A percentile compares a stretch with the other conserved stretches of the same genome.
phyloP scores from a whole-genome alignment of 768 basidiomycete genomes.

The Pisolithus sp. region DNA sequence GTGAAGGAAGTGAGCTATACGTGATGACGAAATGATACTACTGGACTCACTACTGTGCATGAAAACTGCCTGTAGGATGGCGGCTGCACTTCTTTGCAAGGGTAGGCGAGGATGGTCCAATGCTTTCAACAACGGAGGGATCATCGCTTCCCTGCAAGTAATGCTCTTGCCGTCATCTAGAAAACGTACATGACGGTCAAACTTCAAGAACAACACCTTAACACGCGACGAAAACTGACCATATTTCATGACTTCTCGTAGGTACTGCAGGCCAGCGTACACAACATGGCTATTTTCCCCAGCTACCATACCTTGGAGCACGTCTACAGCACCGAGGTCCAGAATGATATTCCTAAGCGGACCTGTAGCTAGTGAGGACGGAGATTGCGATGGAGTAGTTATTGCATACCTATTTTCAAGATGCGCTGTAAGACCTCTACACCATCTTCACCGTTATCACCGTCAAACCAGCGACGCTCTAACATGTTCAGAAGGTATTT shows the following conservation, averaged over 20 bases:
- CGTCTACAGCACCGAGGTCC: conserved; percentile 8
- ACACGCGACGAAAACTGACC: conserved; percentile 6
- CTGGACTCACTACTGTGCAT: conserved; percentile 6
- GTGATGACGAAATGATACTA: neutral
- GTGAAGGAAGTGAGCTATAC: neutral
- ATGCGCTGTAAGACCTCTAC: conserved; percentile 13
- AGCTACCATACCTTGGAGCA: conserved; percentile 12
- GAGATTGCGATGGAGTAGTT: too few species aligned
- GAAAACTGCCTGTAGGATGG: conserved; percentile 9
- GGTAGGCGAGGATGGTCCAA: conserved; percentile 11
- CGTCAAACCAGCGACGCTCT: conserved; percentile 23
- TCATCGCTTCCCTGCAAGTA: conserved; percentile 1
- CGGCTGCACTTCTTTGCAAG: conserved; percentile 13
- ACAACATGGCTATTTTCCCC: conserved; percentile 1
- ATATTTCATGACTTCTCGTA: conserved; percentile 14
- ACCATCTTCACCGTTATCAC: conserved; percentile 20
- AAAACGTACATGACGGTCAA: neutral
- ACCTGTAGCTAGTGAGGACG: conserved; percentile 5
- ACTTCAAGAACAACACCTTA: neutral
- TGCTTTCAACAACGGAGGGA: conserved; percentile 11
- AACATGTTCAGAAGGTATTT: conserved; percentile 16
- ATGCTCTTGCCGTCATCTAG: conserved; percentile 3
- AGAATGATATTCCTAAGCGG: conserved; percentile 12
- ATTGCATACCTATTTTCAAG: conserved; percentile 16
- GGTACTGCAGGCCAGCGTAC: conserved; percentile 19